Evolutionary conservation across 176 grass and related monocot species (phyloP), one percentile per base, ranked within the genome.

Genomic region (Melocanna baccifera): DNA sequence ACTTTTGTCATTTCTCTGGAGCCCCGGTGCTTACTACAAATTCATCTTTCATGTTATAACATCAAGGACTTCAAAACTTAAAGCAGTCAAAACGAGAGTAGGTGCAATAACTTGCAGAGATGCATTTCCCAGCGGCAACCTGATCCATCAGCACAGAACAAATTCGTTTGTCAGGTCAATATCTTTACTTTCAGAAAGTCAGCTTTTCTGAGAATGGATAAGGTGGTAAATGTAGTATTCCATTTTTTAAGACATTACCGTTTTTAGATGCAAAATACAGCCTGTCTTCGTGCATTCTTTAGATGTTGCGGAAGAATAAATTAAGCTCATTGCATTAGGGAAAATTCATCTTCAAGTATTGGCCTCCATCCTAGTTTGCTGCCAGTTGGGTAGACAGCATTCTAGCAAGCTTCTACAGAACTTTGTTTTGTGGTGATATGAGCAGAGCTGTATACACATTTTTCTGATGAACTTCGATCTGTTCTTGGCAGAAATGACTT

Each of bases 401-500:
- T 45, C 58, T n/a, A 34, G 28, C 43, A 58, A 71, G 29, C 23
- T 50, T 71, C 12, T 79, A 14, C 37, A 41, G 18, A 83, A 45
- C 30, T 69, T 30, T 43, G 12, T 50, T 61, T 25, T 80, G 10
- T 70, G 23, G 43, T 84, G 62, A 73, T 82, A 58, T 69, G 7
- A 29, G 9, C 14, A 63, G 78, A 71, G 8, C 9, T 68, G 64
- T 8, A 39, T 25, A 66, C 66, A 68, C 47, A 30, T 68, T 77
- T 79, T 26, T 76, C 56, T 80, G 59, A 76, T 81, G 36, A 61
- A 80, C 36, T 55, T 75, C 62, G 72, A 12, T 70, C 36, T 80
- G 4, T 84, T 87, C 64, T 86, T 75, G 41, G 19, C 88, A 99
- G 97, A 79, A 99, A 99, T 84, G 97, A 99, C 85, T 67, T 99